Evolutionary conservation across 164 flowering plant genomes (phyloP).

Genomic region (Aristolochia californica): DNA sequence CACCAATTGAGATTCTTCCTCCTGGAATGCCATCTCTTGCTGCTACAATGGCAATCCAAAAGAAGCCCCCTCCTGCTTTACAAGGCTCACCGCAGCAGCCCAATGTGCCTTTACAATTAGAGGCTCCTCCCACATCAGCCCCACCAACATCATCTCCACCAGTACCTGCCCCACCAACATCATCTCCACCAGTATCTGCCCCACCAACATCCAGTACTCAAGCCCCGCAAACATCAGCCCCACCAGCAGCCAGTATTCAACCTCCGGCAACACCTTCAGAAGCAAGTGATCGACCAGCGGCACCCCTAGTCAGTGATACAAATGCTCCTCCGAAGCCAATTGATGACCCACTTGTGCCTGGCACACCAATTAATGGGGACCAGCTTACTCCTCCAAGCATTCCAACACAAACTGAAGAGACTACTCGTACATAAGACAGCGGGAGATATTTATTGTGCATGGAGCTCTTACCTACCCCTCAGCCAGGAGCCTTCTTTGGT

Average conservation of each 20-base stretch:
- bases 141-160: too few relatives aligned
- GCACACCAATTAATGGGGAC: neutral
- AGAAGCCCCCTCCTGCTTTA: slow-evolving; percentile 24
- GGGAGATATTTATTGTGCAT: too few relatives aligned
- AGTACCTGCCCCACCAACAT: too few relatives aligned
- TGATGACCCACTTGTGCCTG: neutral
- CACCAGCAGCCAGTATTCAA: neutral
- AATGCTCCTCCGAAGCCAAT: neutral
- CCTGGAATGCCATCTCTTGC: slow-evolving; percentile 82
- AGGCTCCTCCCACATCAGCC: slow-evolving; percentile 34
- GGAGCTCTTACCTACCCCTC: too few relatives aligned
- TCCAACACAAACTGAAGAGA: slow-evolving; percentile 1
- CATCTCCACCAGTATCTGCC: neutral
- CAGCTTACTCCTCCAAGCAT: neutral
- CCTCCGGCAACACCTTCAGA: neutral
- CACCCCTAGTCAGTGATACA: neutral
- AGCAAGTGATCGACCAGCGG: neutral
- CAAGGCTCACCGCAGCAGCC: too few relatives aligned
- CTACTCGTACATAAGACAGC: neutral
- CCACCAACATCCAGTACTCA: neutral
- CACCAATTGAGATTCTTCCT: slow-evolving; percentile 88
- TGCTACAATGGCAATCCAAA: slow-evolving; percentile 37
- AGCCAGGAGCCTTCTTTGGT: too few relatives aligned
- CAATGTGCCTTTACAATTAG: slow-evolving; percentile 38
- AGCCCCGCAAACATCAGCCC: neutral